Base-by-base conservation (phyloP, 192 early-diverging fungal species). In the Backusella tuberculispora region DNA sequence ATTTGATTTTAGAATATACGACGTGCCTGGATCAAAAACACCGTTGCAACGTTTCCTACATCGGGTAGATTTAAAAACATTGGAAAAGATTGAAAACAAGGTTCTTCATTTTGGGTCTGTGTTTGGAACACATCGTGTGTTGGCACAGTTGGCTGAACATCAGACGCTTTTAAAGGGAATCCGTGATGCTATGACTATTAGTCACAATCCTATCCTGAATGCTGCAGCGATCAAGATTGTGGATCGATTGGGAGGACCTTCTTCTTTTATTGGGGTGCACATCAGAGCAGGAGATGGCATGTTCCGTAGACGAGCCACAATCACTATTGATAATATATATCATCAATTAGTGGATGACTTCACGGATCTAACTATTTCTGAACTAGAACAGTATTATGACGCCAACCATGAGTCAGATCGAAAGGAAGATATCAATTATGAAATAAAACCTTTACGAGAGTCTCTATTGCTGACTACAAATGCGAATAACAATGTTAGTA, bases 61-160 rank as follows among this genome's bases (percentile, higher is more conserved):
- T 1, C n/a, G 76, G 38, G 17, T 83, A 3, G 80, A 84, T 34
- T 17, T 90, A 7, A 8, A 69, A 29, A 79, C 78, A 4, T 68
- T 90, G 15, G 48, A 67, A 46, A 72, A 76, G 0, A 76, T 79
- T 5, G 46, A 65, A 7, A 66, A 79, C 24, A 76, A 76, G 21
- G 73, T 90, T 37, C 48, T 90, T 24, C 87, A 90, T 47, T 85
- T 90, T 79, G 83, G 83, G 5, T 88, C 87, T 1, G 41, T 88
- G 5, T 90, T 85, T 77, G 85, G 83, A 2, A 81, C 78, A 5
- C 76, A 80, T 13, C 71, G 88, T 7, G 77, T 90, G 4, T 40
- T 86, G 0, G 82, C 84, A 24, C 81, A 88, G 65, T 41, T 80
- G 19, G 73, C 74, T 14, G 82, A 83, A 21, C 80, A 83, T 70